Evolutionary conservation across 2,329 filamentous ascomycete species (phyloP), one percentile per base, ranked within the genome.

Genomic region (Ceratocystis huliohia): DNA sequence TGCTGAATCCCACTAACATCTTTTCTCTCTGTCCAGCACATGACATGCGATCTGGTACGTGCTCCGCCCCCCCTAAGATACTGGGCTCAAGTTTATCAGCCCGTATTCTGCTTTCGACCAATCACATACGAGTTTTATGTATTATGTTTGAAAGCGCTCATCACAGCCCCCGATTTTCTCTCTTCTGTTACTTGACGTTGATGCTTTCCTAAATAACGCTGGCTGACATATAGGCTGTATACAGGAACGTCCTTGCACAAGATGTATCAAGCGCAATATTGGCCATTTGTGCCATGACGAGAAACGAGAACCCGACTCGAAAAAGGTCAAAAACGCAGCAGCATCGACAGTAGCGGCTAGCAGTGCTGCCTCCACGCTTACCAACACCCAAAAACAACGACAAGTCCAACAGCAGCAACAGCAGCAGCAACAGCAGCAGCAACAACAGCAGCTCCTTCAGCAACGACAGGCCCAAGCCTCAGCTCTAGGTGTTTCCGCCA

Each of bases 211-310:
- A 13, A 41, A 41, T 15, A 41, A 15, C 37, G 37, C 37, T 4
- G 37, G 37, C 37, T 41, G 37, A 41, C 37, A 10, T 10, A 15
- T 41, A 4, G 10, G 37, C 37, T 41, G 71, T 72, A 28, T 73
- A 25, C 76, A 95, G 91, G 91, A 96, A 80, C 88, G 94, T 75
- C 94, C 94, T 73, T 99, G 94, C 83, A 93, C 91, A 73, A 85
- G 94, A 78, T 99, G 94, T 81, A 90, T 97, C 78, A 99, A 97
- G 79, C 88, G 94, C 74, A 96, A 96, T 78, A 99, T 99, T 76
- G 94, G 93, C 73, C 94, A 99, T 77, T 83, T 99, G 71, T 99
- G 94, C 77, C 94, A 96, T 79, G 94, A 99, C 77, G 94, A 97
- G 78, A 93, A 92, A 71, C 87, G 93, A 76, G 93, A 99, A 73